Percentiles rank a stretch among this genome's conserved stretches.
Conservation (phyloP, 1,284 basidiomycete species). For the Acaromyces ingoldii region DNA sequence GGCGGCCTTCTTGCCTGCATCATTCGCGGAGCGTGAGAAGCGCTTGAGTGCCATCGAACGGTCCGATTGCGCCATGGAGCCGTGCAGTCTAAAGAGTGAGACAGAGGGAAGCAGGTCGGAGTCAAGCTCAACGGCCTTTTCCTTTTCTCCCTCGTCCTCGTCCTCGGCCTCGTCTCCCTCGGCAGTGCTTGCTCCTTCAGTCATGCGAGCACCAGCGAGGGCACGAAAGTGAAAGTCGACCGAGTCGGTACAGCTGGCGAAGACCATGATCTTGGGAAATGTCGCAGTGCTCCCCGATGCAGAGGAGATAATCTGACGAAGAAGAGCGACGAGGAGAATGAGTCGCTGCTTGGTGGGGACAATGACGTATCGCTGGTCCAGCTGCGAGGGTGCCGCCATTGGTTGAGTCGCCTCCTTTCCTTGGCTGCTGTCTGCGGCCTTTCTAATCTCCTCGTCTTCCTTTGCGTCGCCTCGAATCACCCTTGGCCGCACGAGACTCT, state of each 20-base stretch:
- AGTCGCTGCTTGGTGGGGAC: slow-evolving; percentile 87
- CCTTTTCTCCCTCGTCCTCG: slow-evolving; percentile 28
- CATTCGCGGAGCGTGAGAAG: slow-evolving; percentile 59
- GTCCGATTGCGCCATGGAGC: slow-evolving; percentile 75
- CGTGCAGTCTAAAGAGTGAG: slow-evolving; percentile 85
- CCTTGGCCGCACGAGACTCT: slow-evolving; percentile 61
- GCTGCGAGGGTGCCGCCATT: slow-evolving; percentile 72
- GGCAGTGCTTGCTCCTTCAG: slow-evolving; percentile 35
- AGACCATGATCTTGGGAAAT: slow-evolving; percentile 73
- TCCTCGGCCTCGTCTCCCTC: slow-evolving; percentile 12
- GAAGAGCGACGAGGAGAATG: slow-evolving; percentile 79
- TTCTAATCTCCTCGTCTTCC: slow-evolving; percentile 6
- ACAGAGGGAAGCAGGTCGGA: slow-evolving; percentile 68
- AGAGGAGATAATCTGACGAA: slow-evolving; percentile 59
- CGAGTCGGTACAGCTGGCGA: slow-evolving; percentile 91
- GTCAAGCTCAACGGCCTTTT: slow-evolving; percentile 39
- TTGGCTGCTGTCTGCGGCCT: slow-evolving; percentile 17
- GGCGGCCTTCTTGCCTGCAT: slow-evolving; percentile 48
- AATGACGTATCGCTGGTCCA: slow-evolving; percentile 88
- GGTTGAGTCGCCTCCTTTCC: background rate
- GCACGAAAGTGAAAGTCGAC: slow-evolving; percentile 95
- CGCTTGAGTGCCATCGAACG: slow-evolving; percentile 76
- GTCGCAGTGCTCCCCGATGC: slow-evolving; percentile 54
- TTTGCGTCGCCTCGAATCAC: slow-evolving; percentile 51
- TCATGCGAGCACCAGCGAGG: slow-evolving; percentile 74